Evolutionary conservation across 345 rosid genomes (phyloP).

Genomic region (Linum tenue): DNA sequence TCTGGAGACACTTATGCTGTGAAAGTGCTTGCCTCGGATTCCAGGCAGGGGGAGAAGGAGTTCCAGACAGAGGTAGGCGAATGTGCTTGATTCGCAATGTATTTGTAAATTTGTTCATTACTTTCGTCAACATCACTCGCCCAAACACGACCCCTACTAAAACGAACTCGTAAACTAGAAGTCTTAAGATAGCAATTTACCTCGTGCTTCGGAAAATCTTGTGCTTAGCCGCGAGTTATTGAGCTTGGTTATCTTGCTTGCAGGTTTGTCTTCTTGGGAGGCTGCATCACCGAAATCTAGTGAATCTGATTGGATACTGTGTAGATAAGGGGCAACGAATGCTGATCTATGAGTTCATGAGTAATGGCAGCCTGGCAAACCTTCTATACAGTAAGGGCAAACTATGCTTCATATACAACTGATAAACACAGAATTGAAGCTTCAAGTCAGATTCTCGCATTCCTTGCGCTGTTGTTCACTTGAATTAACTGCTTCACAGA

Average conservation of each 20-base stretch:
- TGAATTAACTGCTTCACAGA: constrained; percentile 23
- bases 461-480: constrained; percentile 4
- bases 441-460: background rate
- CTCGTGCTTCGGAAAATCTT: background rate
- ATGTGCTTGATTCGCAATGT: background rate
- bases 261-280: constrained; percentile 86
- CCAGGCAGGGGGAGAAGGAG: constrained; percentile 88
- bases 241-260: constrained; percentile 14
- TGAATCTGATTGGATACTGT: constrained; percentile 85
- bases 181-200: background rate
- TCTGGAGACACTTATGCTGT: constrained; percentile 63
- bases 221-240: background rate
- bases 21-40: constrained; percentile 85
- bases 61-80: constrained; percentile 78
- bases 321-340: constrained; percentile 72
- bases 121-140: too few species aligned
- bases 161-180: too few species aligned
- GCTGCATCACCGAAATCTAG: constrained; percentile 92
- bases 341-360: constrained; percentile 91
- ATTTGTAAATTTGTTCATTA: background rate
- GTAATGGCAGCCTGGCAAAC: constrained; percentile 84
- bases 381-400: constrained; percentile 59
- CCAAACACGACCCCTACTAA: too few species aligned
- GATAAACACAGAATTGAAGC: background rate
- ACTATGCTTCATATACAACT: background rate